phyloP scores from a whole-genome alignment of 1,284 basidiomycete species.

The Ganoderma lucidum region DNA sequence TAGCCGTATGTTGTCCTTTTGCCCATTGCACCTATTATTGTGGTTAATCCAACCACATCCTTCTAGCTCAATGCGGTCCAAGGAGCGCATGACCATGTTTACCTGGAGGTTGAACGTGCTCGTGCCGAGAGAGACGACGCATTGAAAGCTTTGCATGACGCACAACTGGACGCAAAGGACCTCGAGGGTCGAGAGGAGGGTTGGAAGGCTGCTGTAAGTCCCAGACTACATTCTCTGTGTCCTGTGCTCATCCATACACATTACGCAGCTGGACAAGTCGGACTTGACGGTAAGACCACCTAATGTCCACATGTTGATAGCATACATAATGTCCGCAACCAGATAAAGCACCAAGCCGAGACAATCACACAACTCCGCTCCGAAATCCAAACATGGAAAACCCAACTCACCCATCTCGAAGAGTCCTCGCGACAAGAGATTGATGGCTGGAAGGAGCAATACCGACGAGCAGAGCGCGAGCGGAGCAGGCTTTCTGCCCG shows the following conservation, averaged over 20 bases:
- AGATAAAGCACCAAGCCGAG: slow-evolving; percentile 68
- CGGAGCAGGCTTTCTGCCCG: slow-evolving; percentile 59
- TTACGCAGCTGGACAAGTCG: slow-evolving; percentile 58
- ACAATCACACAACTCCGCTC: slow-evolving; percentile 66
- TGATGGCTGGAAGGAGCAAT: slow-evolving; percentile 76
- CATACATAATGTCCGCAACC: not conserved
- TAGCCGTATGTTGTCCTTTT: slow-evolving; percentile 34
- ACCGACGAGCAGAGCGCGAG: slow-evolving; percentile 70
- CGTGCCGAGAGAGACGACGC: slow-evolving; percentile 63
- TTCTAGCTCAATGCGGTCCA: slow-evolving; percentile 39
- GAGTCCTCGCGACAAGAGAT: slow-evolving; percentile 55
- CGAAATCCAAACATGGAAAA: slow-evolving; percentile 72
- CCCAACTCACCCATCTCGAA: slow-evolving; percentile 63
- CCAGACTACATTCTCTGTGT: not conserved
- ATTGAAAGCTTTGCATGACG: slow-evolving; percentile 52
- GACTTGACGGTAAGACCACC: slow-evolving; percentile 57
- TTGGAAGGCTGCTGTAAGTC: slow-evolving; percentile 64
- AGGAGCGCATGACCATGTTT: slow-evolving; percentile 40
- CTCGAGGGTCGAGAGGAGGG: slow-evolving; percentile 57
- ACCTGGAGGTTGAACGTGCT: slow-evolving; percentile 48
- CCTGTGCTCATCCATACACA: slow-evolving; percentile 14
- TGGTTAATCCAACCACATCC: not conserved
- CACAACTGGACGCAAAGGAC: slow-evolving; percentile 54
- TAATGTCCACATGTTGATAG: slow-evolving; percentile 9
- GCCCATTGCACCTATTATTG: not conserved